A percentile compares a stretch with the other conserved stretches of the same genome.
Conservation (phyloP, 2,329 filamentous ascomycete genomes). For the Metarhizium album region DNA sequence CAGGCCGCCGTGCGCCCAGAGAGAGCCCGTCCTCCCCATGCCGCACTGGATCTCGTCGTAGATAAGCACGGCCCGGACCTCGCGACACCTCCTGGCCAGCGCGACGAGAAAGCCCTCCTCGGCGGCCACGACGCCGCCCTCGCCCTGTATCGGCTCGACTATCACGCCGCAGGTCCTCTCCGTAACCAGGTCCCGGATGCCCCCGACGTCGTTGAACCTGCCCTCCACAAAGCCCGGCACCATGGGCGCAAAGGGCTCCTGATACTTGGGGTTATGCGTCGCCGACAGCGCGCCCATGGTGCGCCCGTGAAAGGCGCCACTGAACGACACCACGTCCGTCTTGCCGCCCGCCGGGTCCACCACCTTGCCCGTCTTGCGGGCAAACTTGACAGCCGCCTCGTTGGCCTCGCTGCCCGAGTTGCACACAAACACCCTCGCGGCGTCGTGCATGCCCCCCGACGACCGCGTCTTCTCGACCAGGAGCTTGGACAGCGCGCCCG, state of each 20-base stretch:
- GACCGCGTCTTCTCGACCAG: constrained; percentile 72
- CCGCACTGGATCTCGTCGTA: constrained; percentile 98
- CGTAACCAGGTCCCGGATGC: constrained; percentile 63
- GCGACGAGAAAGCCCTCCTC: constrained; percentile 73
- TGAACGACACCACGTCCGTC: constrained; percentile 79
- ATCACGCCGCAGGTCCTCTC: constrained; percentile 88
- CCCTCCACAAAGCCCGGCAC: constrained; percentile 85
- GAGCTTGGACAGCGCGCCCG: constrained; percentile 74
- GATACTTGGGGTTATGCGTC: constrained; percentile 96
- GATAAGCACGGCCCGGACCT: constrained; percentile 80
- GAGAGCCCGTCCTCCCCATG: constrained; percentile 69
- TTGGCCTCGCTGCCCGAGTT: constrained; percentile 97
- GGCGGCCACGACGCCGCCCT: constrained; percentile 83
- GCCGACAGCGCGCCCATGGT: constrained; percentile 95
- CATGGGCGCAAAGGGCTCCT: constrained; percentile 91
- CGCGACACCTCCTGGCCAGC: constrained; percentile 72
- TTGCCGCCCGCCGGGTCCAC: constrained; percentile 62
- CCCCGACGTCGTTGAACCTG: constrained; percentile 69
- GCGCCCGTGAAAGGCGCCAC: constrained; percentile 87
- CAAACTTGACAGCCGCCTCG: constrained; percentile 95
- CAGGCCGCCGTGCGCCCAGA: constrained; percentile 79
- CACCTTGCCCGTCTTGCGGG: constrained; percentile 77
- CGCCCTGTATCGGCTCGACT: constrained; percentile 93
- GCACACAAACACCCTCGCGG: constrained; percentile 76
- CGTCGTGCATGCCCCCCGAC: constrained; percentile 73